phyloP scores from a whole-genome alignment of 306 rosid genomes.

The Vicia villosa region DNA sequence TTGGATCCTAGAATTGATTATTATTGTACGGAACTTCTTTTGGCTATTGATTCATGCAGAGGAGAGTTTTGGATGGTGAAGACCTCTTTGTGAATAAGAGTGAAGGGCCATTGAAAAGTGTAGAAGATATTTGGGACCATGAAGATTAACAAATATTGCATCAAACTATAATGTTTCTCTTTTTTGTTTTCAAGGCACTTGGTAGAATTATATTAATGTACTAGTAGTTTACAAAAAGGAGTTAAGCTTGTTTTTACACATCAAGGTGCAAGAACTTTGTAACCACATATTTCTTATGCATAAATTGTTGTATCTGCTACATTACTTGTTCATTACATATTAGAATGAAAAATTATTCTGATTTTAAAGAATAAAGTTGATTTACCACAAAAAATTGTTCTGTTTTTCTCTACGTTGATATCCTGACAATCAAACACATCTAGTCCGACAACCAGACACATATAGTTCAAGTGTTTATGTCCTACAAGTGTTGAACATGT shows the following conservation, averaged over 20 bases:
- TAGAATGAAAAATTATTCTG: neutral
- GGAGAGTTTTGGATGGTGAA: slow-evolving; percentile 52
- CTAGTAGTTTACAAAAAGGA: slow-evolving; percentile 15
- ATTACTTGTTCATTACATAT: neutral
- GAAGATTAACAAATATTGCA: slow-evolving; percentile 44
- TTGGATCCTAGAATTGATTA: no score
- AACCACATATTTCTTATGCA: neutral
- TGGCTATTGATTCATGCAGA: slow-evolving; percentile 33
- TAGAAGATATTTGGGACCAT: slow-evolving; percentile 47
- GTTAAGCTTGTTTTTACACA: slow-evolving; percentile 18
- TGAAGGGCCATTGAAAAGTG: slow-evolving; percentile 47
- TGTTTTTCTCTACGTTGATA: neutral
- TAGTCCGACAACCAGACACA: no score
- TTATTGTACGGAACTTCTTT: no score
- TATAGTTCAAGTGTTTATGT: no score
- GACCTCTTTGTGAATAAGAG: slow-evolving; percentile 46
- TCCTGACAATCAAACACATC: no score
- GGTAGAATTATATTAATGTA: slow-evolving; percentile 23
- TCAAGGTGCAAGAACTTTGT: slow-evolving; percentile 15
- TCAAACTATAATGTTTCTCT: neutral
- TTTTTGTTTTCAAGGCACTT: neutral
- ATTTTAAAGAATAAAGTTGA: neutral
- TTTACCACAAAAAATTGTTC: neutral
- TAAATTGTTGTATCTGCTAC: neutral
- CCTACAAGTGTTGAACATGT: no score